Evolutionary conservation across 371 early-diverging fungal species (phyloP).

Genomic region (Mucor piriformis): DNA sequence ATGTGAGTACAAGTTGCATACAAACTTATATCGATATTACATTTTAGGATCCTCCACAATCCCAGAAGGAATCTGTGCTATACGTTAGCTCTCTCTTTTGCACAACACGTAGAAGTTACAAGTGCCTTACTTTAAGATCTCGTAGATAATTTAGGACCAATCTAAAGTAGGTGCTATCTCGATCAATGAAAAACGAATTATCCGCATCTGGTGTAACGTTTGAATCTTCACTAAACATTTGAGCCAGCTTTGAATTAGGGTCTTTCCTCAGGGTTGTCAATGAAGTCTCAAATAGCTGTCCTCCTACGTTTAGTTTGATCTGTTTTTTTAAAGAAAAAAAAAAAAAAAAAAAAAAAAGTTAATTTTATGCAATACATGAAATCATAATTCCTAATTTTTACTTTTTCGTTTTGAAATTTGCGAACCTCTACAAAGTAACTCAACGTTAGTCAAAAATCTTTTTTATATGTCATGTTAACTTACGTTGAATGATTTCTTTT

Average conservation of each 20-base stretch:
- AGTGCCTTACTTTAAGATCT: constrained; percentile 44
- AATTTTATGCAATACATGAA: background rate
- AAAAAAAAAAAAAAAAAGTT: no score
- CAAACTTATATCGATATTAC: constrained; percentile 14
- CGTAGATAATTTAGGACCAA: constrained; percentile 46
- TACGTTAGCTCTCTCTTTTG: background rate
- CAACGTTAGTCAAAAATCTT: no score
- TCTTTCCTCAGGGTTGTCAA: constrained; percentile 39
- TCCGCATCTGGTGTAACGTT: constrained; percentile 32
- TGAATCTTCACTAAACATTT: constrained; percentile 30
- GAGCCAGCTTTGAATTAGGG: constrained; percentile 41
- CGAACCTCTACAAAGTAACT: constrained; percentile 30
- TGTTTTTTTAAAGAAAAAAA: no score
- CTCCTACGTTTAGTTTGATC: constrained; percentile 49
- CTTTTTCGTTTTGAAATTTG: constrained; percentile 40
- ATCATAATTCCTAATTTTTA: no score
- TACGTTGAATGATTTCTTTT: constrained; percentile 25
- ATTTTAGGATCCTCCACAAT: constrained; percentile 38
- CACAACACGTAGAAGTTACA: no score
- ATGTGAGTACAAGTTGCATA: background rate
- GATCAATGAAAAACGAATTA: constrained; percentile 50
- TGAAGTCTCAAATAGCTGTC: constrained; percentile 43
- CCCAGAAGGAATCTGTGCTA: constrained; percentile 44
- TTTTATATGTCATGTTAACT: no score
- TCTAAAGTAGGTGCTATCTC: constrained; percentile 47